Percentiles rank a stretch among this genome's conserved stretches.
These are phyloP conservation scores for Dorcoceras hygrometricum DNA, from an alignment of 257 asterid species.

Conservation along the genomic window DNA sequence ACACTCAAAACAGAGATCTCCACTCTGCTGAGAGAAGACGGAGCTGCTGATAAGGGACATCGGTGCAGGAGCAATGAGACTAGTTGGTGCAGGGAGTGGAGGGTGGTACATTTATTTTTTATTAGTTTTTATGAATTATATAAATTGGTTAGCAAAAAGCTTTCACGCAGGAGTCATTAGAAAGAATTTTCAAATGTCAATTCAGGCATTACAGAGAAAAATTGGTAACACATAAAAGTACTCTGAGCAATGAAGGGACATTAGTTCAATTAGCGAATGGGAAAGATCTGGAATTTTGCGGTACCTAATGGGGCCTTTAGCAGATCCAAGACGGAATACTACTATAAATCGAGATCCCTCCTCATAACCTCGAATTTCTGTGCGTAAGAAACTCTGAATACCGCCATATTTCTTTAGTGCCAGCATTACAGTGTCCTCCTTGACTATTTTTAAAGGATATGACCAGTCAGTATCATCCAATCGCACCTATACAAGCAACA, in stretches of 20 bases:
- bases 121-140: not conserved
- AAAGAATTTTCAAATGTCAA: not conserved
- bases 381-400: conserved; percentile 53
- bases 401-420: conserved; percentile 65
- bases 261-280: conserved; percentile 21
- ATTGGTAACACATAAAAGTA: not conserved
- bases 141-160: not conserved
- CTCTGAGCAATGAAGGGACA: conserved; percentile 8
- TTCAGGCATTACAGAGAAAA: not conserved
- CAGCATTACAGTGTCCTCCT: conserved; percentile 81
- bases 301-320: conserved; percentile 88
- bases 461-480: conserved; percentile 90
- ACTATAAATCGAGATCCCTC: conserved; percentile 95
- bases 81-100: conserved; percentile 2
- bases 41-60: not conserved
- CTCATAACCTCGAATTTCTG: conserved; percentile 96
- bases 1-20: not conserved
- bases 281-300: conserved; percentile 14
- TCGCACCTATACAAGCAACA: conserved; percentile 55
- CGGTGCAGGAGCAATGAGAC: not conserved
- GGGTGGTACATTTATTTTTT: conserved; percentile 1
- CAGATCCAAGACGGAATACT: conserved; percentile 85
- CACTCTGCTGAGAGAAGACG: not conserved
- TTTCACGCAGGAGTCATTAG: conserved; percentile 2
- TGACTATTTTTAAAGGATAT: conserved; percentile 74